Evolutionary conservation across 1,139 yeast species (phyloP).

Genomic region (Blastobotrys indianensis): DNA sequence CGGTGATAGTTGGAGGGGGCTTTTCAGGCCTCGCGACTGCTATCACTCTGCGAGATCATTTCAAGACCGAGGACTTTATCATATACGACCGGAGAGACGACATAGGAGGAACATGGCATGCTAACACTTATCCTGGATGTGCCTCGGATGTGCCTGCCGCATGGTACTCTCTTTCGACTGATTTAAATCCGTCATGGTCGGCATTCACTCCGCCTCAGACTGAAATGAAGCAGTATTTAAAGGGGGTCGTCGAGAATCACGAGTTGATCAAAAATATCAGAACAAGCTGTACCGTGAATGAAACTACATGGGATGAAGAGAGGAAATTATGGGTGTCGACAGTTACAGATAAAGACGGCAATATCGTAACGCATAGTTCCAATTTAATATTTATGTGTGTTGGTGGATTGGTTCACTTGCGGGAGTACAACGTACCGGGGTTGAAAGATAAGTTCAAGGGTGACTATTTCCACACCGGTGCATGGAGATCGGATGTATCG

Average conservation of each 20-base stretch:
- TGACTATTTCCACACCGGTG: constrained; percentile 23
- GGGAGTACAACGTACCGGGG: constrained; percentile 24
- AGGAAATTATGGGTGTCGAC: constrained; percentile 21
- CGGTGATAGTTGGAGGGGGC: constrained; percentile 36
- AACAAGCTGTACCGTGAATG: constrained; percentile 20
- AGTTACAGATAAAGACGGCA: constrained; percentile 14
- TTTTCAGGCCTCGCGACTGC: constrained; percentile 32
- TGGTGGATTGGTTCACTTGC: constrained; percentile 24
- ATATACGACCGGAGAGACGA: constrained; percentile 27
- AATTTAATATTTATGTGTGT: constrained; percentile 22
- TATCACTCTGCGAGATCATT: constrained; percentile 27
- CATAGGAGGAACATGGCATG: constrained; percentile 31
- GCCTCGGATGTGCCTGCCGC: constrained; percentile 30
- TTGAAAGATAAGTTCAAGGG: constrained; percentile 29
- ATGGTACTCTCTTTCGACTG: constrained; percentile 26
- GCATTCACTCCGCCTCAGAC: constrained; percentile 21
- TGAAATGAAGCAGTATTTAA: constrained; percentile 24
- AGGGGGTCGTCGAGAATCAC: constrained; percentile 22
- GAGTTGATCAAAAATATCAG: constrained; percentile 19
- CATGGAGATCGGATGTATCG: constrained; percentile 24
- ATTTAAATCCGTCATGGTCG: constrained; percentile 28
- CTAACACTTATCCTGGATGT: constrained; percentile 26
- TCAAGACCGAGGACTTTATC: constrained; percentile 35
- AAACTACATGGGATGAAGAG: constrained; percentile 25
- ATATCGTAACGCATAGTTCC: constrained; percentile 15